A percentile compares a stretch with the other conserved stretches of the same genome.
phyloP scores from a whole-genome alignment of 2,329 filamentous ascomycete species.

The Aspergillus udagawae region DNA sequence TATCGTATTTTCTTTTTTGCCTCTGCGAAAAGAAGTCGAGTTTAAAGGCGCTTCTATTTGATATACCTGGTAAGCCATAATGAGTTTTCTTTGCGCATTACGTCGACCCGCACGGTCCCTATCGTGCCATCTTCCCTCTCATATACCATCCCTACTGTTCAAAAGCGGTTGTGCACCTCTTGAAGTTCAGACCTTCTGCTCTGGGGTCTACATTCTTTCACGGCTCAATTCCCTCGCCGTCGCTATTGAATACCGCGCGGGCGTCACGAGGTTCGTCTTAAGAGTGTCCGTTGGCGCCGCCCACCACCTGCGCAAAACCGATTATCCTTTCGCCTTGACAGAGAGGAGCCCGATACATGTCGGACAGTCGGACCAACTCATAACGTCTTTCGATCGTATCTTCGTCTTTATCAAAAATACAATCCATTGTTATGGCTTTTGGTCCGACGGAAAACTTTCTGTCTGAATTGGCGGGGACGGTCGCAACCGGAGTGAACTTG shows the following conservation, averaged over 20 bases:
- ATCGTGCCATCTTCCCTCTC: background rate
- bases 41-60: conserved; percentile 14
- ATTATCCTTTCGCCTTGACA: conserved; percentile 6
- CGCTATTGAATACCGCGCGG: background rate
- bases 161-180: background rate
- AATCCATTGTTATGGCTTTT: conserved; percentile 2
- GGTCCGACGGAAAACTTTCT: background rate
- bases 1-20: conserved; percentile 14
- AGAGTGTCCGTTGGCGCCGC: background rate
- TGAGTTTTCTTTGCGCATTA: background rate
- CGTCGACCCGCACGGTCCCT: background rate
- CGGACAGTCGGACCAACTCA: conserved; percentile 1
- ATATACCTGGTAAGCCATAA: conserved; percentile 19
- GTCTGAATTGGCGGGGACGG: conserved; percentile 8
- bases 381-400: background rate
- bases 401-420: conserved; percentile 1
- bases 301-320: conserved; percentile 2
- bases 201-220: background rate
- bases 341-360: background rate
- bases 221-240: background rate
- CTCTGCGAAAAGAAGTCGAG: conserved; percentile 12
- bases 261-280: background rate
- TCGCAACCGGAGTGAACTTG: conserved; percentile 15
- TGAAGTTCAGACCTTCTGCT: background rate
- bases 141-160: background rate